A percentile compares a stretch with the other conserved stretches of the same genome.
Conservation (phyloP, 1,139 yeast genomes). For the Kluyveromyces marxianus region DNA sequence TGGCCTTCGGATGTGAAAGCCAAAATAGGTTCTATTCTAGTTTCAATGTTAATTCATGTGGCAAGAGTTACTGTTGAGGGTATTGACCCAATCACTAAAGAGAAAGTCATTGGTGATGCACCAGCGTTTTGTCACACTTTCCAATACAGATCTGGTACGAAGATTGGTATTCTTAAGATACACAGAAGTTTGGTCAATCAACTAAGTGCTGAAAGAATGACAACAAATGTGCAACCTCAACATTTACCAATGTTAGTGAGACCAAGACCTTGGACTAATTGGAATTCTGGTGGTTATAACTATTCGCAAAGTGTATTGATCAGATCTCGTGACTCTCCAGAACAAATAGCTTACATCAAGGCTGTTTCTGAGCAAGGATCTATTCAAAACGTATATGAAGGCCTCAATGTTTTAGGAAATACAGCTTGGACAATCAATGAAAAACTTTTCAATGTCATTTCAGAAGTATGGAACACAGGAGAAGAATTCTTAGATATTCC, state of each 20-base stretch:
- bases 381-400: conserved; percentile 62
- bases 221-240: conserved; percentile 77
- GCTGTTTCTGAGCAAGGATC: conserved; percentile 73
- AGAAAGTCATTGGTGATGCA: conserved; percentile 56
- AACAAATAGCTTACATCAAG: conserved; percentile 77
- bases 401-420: conserved; percentile 78
- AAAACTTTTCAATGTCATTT: conserved; percentile 57
- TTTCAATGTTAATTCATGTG: conserved; percentile 68
- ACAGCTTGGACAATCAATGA: conserved; percentile 93
- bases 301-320: conserved; percentile 57
- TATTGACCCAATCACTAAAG: conserved; percentile 69
- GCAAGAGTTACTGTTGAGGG: conserved; percentile 77
- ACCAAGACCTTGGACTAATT: conserved; percentile 81
- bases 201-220: conserved; percentile 59
- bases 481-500: conserved; percentile 78
- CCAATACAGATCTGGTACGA: conserved; percentile 71
- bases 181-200: conserved; percentile 62
- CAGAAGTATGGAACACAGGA: conserved; percentile 83
- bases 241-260: conserved; percentile 85
- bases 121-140: conserved; percentile 91
- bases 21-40: conserved; percentile 73
- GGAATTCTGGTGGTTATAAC: conserved; percentile 78
- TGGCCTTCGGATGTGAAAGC: conserved; percentile 70
- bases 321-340: conserved; percentile 80
- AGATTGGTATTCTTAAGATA: conserved; percentile 72